Evolutionary conservation across 1,284 basidiomycete species (phyloP), one percentile per base, ranked within the genome.

Genomic region (Leccinum griseonigrum): DNA sequence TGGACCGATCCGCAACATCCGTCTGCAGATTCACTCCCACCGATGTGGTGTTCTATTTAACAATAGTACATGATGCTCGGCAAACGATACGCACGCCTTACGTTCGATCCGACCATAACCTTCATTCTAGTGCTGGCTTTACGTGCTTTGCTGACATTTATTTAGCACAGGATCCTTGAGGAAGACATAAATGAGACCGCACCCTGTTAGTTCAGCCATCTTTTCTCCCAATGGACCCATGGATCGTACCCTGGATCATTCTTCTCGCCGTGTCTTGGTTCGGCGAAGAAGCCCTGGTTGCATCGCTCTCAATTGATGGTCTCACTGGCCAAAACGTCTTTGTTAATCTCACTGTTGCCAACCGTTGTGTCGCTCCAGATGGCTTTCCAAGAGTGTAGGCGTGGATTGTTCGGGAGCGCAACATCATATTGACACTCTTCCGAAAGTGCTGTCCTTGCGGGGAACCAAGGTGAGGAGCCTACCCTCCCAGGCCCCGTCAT

Each of bases 381-480:
- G 61, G 61, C n/a, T 66, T 59, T 38, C 61, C 61, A 14, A 57
- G 64, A 64, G 31, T 52, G 65, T 65, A 64, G 11, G 64, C 46
- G 14, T 43, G 11, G 10, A 13, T 22, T 4, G n/a, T 3, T 32
- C 26, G 18, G 10, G 18, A 18, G 2, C 26, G 2, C 28, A 14
- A 38, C 43, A 6, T 3, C 14, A 32, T 36, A 26, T 14, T 48
- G 43, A 66, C 36, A 10, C 5, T 31, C 36, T 9, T 53, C 29
- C 22, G 22, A 22, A 22, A 53, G 51, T 31, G n/a, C 29, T 10
- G 10, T 18, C 50, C 58, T 65, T 34, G 51, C 46, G 14, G 58
- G 36, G 29, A 64, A 48, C 31, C 26, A 38, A 8, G 36, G 48
- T 11, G 57, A 46, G 1, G 31, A 51, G 31, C 55, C 31, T 34